phyloP scores from a whole-genome alignment of 805 yeast species.

The Brettanomyces sp. region DNA sequence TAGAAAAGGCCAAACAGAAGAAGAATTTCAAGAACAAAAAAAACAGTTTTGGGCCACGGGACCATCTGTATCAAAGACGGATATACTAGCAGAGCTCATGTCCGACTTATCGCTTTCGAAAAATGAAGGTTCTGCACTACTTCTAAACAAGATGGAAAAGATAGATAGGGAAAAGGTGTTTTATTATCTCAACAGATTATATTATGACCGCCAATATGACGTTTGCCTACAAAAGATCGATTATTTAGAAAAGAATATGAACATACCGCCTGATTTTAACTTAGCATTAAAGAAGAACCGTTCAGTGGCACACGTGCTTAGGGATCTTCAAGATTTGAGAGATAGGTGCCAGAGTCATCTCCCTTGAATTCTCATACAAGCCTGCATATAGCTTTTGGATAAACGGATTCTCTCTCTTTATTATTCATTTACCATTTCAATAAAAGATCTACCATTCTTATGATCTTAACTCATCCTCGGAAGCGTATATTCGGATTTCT shows the following conservation, averaged over 20 bases:
- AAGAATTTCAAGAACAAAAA: conserved; percentile 46
- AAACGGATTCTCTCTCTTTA: too few relatives aligned
- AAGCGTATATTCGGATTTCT: conserved; percentile 33
- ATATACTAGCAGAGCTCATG: conserved; percentile 11
- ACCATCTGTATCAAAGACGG: conserved; percentile 30
- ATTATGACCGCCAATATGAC: conserved; percentile 42
- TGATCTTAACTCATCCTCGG: not conserved
- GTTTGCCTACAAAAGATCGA: conserved; percentile 40
- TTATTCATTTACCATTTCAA: not conserved
- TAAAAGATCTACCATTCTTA: not conserved
- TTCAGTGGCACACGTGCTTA: conserved; percentile 39
- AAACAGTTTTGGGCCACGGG: conserved; percentile 43
- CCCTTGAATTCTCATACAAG: not conserved
- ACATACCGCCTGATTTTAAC: conserved; percentile 16
- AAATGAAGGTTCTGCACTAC: not conserved
- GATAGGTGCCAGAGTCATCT: conserved; percentile 24
- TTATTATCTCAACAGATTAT: conserved; percentile 55
- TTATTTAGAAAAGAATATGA: conserved; percentile 20
- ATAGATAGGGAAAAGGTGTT: conserved; percentile 46
- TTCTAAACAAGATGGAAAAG: conserved; percentile 31
- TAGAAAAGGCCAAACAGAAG: conserved; percentile 66
- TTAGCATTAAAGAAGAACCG: conserved; percentile 27
- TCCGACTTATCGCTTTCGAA: not conserved
- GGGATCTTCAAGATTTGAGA: conserved; percentile 40
- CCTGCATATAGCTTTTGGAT: not conserved